Evolutionary conservation across 164 flowering plant genomes (phyloP), one percentile per base, ranked within the genome.

Genomic region (Warburgia ugandensis): DNA sequence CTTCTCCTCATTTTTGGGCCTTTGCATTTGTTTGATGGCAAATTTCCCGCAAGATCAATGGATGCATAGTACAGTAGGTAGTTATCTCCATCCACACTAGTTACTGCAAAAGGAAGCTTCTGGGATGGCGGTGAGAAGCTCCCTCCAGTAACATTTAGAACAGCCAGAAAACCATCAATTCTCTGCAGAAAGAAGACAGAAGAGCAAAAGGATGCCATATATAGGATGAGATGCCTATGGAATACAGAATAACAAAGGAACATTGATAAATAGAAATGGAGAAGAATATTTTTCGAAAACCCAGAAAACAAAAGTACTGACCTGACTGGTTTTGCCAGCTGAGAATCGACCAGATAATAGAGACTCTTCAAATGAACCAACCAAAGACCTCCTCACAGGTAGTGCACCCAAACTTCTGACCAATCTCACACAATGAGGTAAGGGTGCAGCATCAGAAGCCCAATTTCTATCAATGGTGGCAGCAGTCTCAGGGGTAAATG

Each of bases 281-380:
- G 19, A 13, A n/a, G n/a, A n/a, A n/a, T n/a, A n/a, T n/a, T n/a
- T n/a, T n/a, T n/a, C 41, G 4, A 5, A 1, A 50, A 6, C 53
- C 11, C n/a, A 40, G 44, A 50, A n/a, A 51, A 32, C 36, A 51
- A 25, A 26, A 52, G n/a, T 6, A 48, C 71, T 19, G 52, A 91
- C 97, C 96, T 83, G 79, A 58, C 66, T 56, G 46, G 39, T 55
- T 51, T 69, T 81, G 53, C 84, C 77, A 50, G 72, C 76, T 28
- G 76, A 59, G 23, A 83, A 71, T 13, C 89, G 78, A 52, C 97
- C 97, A 52, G 97, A 86, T 62, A 91, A 63, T 8, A 91, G 66
- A 47, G 94, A 91, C 59, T 91, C 97, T 71, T 91, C 97, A 68
- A 91, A 91, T 8, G 97, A 91, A 65, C 97, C 97, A 65, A 91